Evolutionary conservation across 225 moss, liverwort and hornwort genomes (phyloP), one percentile per base, ranked within the genome.

Genomic region (Pseudoscleropodium purum): DNA sequence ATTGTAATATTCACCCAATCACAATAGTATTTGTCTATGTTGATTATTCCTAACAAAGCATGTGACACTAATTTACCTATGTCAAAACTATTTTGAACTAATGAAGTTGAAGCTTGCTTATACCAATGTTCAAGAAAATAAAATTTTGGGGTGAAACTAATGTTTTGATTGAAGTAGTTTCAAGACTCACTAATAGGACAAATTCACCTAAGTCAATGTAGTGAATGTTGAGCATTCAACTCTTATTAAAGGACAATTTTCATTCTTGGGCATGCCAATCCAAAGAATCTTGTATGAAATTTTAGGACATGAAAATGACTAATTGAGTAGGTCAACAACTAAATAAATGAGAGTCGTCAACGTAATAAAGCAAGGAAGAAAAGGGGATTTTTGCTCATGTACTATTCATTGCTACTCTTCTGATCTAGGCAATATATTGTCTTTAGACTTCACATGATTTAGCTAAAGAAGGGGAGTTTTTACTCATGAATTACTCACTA

Each of bases 341-440:
- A 68, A 21, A 37, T 37, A 37, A 37, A 20, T 68, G 12, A 68
- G 17, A 37, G 4, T 11, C 6, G 6, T 21, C 12, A 68, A 19
- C 3, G 3, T 13, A 24, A 7, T n/a, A 23, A 69, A 13, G 24
- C 23, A n/a, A n/a, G 13, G 24, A n/a, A 69, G 24, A 2, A 7
- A 24, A 4, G 13, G 31, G 13, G 6, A 2, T n/a, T 36, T 33
- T 8, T 65, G 17, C 1, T 17, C 17, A 65, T 33, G 5, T 33
- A 65, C 4, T 65, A 2, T 17, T 33, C 17, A 33, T 2, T 5
- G 2, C 1, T 33, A 33, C 16, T 65, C 33, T 64, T 3, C 33
- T 4, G 0, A 33, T 7, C 9, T 1, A 2, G 0, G 9, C 8
- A 47, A 47, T 47, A 47, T 47, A 65, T 3, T 65, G 33, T 8